Percentiles rank a stretch among this genome's conserved stretches.
Conservation (phyloP, 306 rosid species). For the Cicer chorassanicum region DNA sequence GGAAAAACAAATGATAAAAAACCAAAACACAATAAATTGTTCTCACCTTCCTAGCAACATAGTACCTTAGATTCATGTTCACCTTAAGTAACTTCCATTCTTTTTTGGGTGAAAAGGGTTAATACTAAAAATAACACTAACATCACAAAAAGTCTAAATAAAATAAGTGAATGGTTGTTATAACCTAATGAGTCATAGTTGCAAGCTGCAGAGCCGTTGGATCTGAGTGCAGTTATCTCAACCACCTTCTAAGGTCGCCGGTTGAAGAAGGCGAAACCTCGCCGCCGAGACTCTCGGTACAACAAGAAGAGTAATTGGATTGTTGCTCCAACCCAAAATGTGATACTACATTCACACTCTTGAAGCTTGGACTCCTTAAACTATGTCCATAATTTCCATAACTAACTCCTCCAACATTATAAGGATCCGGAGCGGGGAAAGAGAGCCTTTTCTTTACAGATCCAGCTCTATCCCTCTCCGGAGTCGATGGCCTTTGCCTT, state of each 20-base stretch:
- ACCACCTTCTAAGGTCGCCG: constrained; percentile 82
- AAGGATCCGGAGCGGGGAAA: constrained; percentile 81
- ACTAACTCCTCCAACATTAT: constrained; percentile 52
- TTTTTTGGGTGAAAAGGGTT: constrained; percentile 45
- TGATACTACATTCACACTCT: constrained; percentile 65
- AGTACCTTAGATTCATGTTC: constrained; percentile 20
- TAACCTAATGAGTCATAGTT: constrained; percentile 30
- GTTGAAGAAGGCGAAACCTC: constrained; percentile 94
- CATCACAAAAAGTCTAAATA: constrained; percentile 46
- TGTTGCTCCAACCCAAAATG: constrained; percentile 76
- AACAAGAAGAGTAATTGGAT: constrained; percentile 94
- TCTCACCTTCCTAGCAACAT: constrained; percentile 42
- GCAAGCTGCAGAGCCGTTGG: neutral
- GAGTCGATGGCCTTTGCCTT: constrained; percentile 85
- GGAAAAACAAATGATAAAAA: constrained; percentile 37
- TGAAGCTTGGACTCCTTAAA: constrained; percentile 91
- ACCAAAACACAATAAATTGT: constrained; percentile 34
- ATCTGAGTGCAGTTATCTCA: constrained; percentile 50
- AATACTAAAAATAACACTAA: constrained; percentile 46
- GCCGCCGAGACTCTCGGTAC: constrained; percentile 83
- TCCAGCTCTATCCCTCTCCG: constrained; percentile 86
- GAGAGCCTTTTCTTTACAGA: constrained; percentile 89
- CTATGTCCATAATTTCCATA: constrained; percentile 70
- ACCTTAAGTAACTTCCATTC: constrained; percentile 37
- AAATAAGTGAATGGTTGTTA: constrained; percentile 37